A percentile compares a stretch with the other conserved stretches of the same genome.
phyloP scores from a whole-genome alignment of 2,329 filamentous ascomycete species.

The Arthroderma sp. region DNA sequence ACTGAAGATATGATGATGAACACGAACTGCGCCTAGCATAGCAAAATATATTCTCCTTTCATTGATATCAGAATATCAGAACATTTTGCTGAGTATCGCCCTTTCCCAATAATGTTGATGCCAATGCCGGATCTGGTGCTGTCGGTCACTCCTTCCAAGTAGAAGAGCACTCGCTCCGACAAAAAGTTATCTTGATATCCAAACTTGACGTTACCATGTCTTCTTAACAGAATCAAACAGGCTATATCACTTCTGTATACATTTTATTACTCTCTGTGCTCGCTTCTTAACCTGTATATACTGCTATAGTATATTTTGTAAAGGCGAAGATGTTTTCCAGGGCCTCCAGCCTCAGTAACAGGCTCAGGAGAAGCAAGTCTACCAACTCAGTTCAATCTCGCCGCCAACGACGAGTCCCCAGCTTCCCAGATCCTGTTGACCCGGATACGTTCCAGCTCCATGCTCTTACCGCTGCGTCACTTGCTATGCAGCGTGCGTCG shows the following conservation, averaged over 20 bases:
- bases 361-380: conserved; percentile 27
- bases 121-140: too few relatives aligned
- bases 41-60: too few relatives aligned
- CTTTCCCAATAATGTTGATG: too few relatives aligned
- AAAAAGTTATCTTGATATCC: too few relatives aligned
- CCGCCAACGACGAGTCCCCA: conserved; percentile 11
- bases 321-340: conserved; percentile 14
- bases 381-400: conserved; percentile 23
- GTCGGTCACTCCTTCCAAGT: too few relatives aligned
- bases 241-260: not conserved
- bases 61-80: too few relatives aligned
- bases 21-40: too few relatives aligned
- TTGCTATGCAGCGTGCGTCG: conserved; percentile 28
- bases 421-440: conserved; percentile 17
- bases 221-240: not conserved
- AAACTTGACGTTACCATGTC: not conserved
- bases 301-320: too few relatives aligned
- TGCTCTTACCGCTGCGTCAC: conserved; percentile 29
- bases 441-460: conserved; percentile 20
- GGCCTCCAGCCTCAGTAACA: conserved; percentile 19
- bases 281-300: too few relatives aligned
- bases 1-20: too few relatives aligned
- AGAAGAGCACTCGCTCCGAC: too few relatives aligned
- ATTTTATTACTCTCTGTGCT: not conserved
- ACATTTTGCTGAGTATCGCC: too few relatives aligned